Evolutionary conservation across 768 basidiomycete genomes (phyloP).

Genomic region (Suillus weaverae): DNA sequence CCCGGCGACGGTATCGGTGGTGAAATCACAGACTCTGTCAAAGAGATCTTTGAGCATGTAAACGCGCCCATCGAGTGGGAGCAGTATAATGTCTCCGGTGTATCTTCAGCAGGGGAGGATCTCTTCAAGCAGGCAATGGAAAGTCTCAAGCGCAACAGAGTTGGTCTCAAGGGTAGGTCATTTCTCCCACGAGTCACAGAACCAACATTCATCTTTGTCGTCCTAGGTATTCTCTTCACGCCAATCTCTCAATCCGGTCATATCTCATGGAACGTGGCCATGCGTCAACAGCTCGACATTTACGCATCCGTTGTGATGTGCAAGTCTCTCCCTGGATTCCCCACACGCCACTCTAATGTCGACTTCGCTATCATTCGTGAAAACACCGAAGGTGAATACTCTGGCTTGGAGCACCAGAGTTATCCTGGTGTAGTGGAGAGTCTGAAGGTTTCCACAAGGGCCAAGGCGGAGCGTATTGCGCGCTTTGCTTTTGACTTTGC

Average conservation of each 20-base stretch:
- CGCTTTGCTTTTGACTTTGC: conserved; percentile 99
- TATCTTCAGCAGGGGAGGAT: conserved; percentile 90
- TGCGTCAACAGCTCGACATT: conserved; percentile 99
- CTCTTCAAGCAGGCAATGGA: conserved; percentile 99
- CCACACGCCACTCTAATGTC: conserved; percentile 94
- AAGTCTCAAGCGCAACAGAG: conserved; percentile 93
- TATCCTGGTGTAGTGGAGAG: conserved; percentile 98
- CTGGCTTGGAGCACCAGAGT: conserved; percentile 96
- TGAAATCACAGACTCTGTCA: conserved; percentile 97
- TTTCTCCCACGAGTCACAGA: conserved; percentile 2
- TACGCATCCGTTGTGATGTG: conserved; percentile 98
- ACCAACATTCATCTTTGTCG: conserved; percentile 6
- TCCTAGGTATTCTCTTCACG: conserved; percentile 93
- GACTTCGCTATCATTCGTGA: conserved; percentile 99
- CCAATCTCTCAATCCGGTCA: conserved; percentile 95
- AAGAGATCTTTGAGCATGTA: conserved; percentile 96
- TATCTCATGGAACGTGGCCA: conserved; percentile 99
- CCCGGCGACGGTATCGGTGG: conserved; percentile 97
- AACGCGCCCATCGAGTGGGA: conserved; percentile 99
- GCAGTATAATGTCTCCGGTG: conserved; percentile 95
- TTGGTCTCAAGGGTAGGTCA: conserved; percentile 90
- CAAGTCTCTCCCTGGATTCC: conserved; percentile 95
- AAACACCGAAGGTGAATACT: conserved; percentile 99
- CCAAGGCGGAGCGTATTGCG: conserved; percentile 94
- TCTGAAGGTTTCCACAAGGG: conserved; percentile 93